Evolutionary conservation across 202 grass and related monocot genomes (phyloP), one percentile per base, ranked within the genome.

Genomic region (Musa balbisiana): DNA sequence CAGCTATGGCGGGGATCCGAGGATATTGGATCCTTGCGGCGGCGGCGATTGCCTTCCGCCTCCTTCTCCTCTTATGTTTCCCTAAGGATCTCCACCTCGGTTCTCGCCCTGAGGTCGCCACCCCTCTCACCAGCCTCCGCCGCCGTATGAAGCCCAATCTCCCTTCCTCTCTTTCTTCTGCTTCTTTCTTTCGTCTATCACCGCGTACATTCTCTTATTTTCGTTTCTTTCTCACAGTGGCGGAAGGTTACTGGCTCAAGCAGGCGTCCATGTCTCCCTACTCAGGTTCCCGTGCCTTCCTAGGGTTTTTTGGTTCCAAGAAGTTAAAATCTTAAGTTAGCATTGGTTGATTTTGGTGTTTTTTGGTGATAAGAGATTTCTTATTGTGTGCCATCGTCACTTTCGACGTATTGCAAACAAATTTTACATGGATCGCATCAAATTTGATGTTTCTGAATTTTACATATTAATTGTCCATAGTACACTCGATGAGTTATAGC

Each of bases 191-290:
- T 19, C 13, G 14, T 51, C 52, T 49, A 67, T 9, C 2, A 11
- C 53, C 49, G 9, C 33, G 50, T 33, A 10, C 21, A 5, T 49
- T 12, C 11, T 76, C 2, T 77, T 8, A 56, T 23, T 1, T 51
- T 27, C 20, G 9, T 63, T 10, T 76, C 52, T 64, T 15, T 82
- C 4, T 73, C 80, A 75, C 74, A 98, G 94, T 98, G 63, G 83
- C 91, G 50, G 94, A 98, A 73, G 94, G 88, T 51, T 98, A 98
- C 87, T 98, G 94, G 94, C 83, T 98, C 81, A 98, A 94, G 87
- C 91, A 85, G 73, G 82, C 83, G 17, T 88, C 95, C 63, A 87
- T 94, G 83, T 92, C 91, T 26, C 95, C 95, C 0, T 99, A 99
- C 70, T 81, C 95, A 12, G 95, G 95, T 95, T 65, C 21, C 53